phyloP scores from a whole-genome alignment of 177 flowering plant genomes.

The Tripterygium wilfordii region DNA sequence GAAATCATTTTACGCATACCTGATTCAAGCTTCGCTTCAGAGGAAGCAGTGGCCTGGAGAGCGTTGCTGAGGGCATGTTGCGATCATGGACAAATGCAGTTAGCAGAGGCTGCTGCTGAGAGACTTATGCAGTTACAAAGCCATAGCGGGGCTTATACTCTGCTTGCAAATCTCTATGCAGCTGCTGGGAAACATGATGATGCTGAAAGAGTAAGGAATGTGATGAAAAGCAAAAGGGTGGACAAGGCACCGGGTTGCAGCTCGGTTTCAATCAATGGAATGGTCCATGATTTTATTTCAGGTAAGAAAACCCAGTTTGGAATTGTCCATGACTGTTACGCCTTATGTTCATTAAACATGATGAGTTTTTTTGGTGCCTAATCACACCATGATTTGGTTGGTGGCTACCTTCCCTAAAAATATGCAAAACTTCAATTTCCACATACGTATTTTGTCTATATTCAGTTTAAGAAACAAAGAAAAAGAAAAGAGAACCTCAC shows the following conservation, averaged over 20 bases:
- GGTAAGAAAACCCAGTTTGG: constrained; percentile 43
- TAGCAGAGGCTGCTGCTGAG: constrained; percentile 43
- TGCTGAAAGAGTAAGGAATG: constrained; percentile 33
- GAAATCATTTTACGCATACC: constrained; percentile 26
- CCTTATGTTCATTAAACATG: too few relatives aligned
- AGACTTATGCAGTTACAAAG: constrained; percentile 25
- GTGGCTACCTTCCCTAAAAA: too few relatives aligned
- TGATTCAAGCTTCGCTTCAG: constrained; percentile 17
- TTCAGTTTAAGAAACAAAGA: too few relatives aligned
- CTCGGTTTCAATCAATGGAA: constrained; percentile 36
- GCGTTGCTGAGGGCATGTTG: constrained; percentile 44
- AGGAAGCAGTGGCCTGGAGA: constrained; percentile 51
- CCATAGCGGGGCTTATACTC: constrained; percentile 45
- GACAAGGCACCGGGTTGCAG: constrained; percentile 51
- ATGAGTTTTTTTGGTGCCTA: too few relatives aligned
- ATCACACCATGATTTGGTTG: too few relatives aligned
- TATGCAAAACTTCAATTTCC: too few relatives aligned
- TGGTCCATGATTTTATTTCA: constrained; percentile 41
- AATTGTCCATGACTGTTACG: too few relatives aligned
- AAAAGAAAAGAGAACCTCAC: too few relatives aligned
- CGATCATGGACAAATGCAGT: constrained; percentile 18
- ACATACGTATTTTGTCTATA: too few relatives aligned
- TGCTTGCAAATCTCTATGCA: constrained; percentile 48
- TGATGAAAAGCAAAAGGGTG: constrained; percentile 34
- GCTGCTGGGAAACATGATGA: constrained; percentile 35